Evolutionary conservation across 495 filamentous ascomycete species (phyloP).

Genomic region (Emericellopsis terricola): DNA sequence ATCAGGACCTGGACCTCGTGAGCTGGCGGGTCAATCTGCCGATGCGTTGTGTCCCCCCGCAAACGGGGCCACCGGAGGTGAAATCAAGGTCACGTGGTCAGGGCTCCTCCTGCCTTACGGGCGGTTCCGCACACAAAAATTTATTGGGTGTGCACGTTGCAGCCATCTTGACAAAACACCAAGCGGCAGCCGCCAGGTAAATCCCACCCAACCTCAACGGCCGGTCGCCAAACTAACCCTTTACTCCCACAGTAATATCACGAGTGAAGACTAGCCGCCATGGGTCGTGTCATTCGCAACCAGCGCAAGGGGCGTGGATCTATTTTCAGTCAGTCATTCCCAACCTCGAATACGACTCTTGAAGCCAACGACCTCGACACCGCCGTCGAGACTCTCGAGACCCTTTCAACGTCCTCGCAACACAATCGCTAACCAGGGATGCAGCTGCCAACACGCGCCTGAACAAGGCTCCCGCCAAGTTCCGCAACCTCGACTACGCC

Average conservation of each 20-base stretch:
- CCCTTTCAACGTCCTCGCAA: too few species aligned
- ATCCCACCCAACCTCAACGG: neutral
- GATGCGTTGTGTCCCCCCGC: too few species aligned
- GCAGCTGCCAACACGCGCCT: constrained; percentile 4
- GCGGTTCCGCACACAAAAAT: constrained; percentile 4
- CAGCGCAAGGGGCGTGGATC: constrained; percentile 96
- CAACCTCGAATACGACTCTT: neutral
- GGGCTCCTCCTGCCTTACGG: constrained; percentile 1
- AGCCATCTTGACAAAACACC: constrained; percentile 3
- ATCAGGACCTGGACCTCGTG: too few species aligned
- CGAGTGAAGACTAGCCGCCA: constrained; percentile 6
- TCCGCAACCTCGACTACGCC: constrained; percentile 85
- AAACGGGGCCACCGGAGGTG: too few species aligned
- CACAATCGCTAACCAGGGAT: too few species aligned
- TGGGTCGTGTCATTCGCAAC: constrained; percentile 65
- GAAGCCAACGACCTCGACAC: neutral
- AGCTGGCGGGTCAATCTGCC: too few species aligned
- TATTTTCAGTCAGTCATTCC: constrained; percentile 71
- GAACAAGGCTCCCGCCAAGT: constrained; percentile 42
- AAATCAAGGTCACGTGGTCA: constrained; percentile 2
- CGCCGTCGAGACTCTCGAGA: neutral
- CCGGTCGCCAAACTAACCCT: constrained; percentile 1
- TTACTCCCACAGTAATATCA: constrained; percentile 1
- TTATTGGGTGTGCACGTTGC: neutral
- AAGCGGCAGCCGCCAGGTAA: constrained; percentile 3